Evolutionary conservation across 805 yeast species (phyloP).

Genomic region (Yarrowia divulgata): DNA sequence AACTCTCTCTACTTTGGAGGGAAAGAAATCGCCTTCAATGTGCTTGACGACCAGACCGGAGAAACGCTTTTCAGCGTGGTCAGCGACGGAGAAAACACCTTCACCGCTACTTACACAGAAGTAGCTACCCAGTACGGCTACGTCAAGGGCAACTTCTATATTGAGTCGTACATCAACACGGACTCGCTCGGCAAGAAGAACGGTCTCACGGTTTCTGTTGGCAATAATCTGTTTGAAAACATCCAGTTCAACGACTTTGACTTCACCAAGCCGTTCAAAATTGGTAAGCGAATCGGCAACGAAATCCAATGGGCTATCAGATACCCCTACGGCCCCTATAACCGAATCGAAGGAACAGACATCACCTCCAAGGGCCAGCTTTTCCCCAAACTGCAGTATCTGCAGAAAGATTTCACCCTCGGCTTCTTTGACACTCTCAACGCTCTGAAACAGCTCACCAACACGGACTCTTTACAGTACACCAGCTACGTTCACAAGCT

Average conservation of each 20-base stretch:
- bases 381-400: constrained; percentile 12
- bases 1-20: too few relatives aligned
- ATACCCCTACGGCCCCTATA: constrained; percentile 9
- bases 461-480: background rate
- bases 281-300: background rate
- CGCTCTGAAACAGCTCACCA: background rate
- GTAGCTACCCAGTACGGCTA: too few relatives aligned
- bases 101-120: too few relatives aligned
- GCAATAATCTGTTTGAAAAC: background rate
- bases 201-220: background rate
- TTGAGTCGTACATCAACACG: constrained; percentile 16
- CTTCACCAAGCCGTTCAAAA: constrained; percentile 11
- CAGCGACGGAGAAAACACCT: too few relatives aligned
- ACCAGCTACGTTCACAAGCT: too few relatives aligned
- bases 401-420: background rate
- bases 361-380: constrained; percentile 14
- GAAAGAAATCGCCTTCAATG: too few relatives aligned
- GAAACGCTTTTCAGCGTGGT: too few relatives aligned
- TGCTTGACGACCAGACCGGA: too few relatives aligned
- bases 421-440: constrained; percentile 5
- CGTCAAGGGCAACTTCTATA: background rate
- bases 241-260: background rate
- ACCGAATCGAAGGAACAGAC: constrained; percentile 9
- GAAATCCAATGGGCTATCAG: constrained; percentile 2
- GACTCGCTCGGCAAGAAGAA: background rate